These are phyloP conservation scores for Acer campestre DNA, from an alignment of 345 rosid genomes.

Conservation along the genomic window DNA sequence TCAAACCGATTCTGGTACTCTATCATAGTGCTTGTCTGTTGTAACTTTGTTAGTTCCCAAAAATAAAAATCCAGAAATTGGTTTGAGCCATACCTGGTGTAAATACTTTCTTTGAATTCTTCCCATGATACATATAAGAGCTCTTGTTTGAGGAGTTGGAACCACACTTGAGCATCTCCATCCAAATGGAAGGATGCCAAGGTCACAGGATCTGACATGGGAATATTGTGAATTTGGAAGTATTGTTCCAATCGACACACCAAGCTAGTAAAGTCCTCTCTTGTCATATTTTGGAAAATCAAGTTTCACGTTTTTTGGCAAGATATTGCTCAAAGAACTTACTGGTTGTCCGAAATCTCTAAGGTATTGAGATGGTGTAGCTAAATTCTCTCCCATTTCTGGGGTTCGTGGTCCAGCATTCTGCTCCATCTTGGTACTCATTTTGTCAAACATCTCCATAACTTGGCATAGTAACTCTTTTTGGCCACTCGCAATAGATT, in stretches of 20 bases:
- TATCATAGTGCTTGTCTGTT: neutral
- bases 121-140: neutral
- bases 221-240: neutral
- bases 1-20: neutral
- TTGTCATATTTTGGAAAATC: neutral
- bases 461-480: too few species aligned
- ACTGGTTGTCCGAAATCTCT: too few species aligned
- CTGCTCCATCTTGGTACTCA: too few species aligned
- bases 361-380: too few species aligned
- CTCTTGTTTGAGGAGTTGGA: neutral
- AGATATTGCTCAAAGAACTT: too few species aligned
- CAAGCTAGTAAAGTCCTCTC: neutral
- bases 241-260: neutral
- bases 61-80: slow-evolving; percentile 4
- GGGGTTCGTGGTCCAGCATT: too few species aligned
- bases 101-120: slow-evolving; percentile 5
- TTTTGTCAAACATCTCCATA: too few species aligned
- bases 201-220: neutral
- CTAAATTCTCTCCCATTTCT: too few species aligned
- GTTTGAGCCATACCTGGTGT: neutral
- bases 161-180: neutral
- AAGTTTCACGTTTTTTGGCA: neutral
- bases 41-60: neutral
- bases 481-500: too few species aligned
- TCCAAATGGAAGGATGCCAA: neutral